phyloP scores from a whole-genome alignment of 2,329 filamentous ascomycete genomes.

The Ophiocordyceps camponoti-floridani region DNA sequence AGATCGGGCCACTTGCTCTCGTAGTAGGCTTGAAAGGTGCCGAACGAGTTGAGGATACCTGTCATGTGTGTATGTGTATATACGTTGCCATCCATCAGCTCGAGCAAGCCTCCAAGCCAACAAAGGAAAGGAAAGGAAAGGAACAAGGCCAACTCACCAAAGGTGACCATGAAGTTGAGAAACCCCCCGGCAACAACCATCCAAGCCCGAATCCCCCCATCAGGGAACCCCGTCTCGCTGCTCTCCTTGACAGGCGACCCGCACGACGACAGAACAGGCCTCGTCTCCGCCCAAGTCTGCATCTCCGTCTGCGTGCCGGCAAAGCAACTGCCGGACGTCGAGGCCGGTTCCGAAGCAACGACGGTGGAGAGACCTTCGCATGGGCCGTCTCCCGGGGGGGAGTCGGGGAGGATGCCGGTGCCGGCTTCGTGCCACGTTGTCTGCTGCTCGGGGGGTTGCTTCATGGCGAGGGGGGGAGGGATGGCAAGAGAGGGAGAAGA shows the following conservation, averaged over 20 bases:
- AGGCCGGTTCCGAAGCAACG: neutral
- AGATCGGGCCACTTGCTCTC: constrained; percentile 12
- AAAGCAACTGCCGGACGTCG: neutral
- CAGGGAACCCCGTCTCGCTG: constrained; percentile 3
- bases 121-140: neutral
- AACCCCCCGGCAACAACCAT: constrained; percentile 14
- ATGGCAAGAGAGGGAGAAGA: no score
- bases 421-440: neutral
- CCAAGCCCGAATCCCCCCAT: constrained; percentile 13
- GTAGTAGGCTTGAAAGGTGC: constrained; percentile 37
- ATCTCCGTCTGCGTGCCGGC: neutral
- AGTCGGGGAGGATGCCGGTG: no score
- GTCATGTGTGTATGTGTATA: no score
- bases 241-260: neutral
- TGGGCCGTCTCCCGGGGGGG: no score
- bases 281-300: neutral
- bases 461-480: neutral
- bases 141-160: constrained; percentile 7
- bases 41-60: constrained; percentile 25
- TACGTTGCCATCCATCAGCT: no score
- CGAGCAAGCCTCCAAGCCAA: no score
- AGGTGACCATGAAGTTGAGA: constrained; percentile 10
- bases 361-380: neutral
- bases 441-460: neutral
- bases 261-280: neutral